phyloP scores from a whole-genome alignment of 2,329 filamentous ascomycete species.

The Biscogniauxia marginata region DNA sequence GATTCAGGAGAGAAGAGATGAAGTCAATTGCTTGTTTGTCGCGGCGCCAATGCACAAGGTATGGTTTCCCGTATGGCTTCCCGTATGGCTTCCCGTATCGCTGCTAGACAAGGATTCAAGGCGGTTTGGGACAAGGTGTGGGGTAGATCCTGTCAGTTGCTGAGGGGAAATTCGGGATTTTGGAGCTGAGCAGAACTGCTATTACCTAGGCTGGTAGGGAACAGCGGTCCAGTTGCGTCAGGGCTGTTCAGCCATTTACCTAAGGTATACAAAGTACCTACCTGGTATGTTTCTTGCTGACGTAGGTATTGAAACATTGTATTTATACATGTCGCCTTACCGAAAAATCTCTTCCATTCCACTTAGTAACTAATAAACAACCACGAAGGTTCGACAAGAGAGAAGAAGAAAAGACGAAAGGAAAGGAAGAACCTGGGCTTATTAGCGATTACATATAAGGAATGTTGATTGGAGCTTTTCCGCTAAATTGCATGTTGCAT shows the following conservation, averaged over 20 bases:
- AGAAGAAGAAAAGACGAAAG: background rate
- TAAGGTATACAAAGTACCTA: no score
- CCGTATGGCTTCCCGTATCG: background rate
- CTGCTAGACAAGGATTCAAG: background rate
- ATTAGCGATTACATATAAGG: background rate
- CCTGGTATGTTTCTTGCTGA: no score
- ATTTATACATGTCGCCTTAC: no score
- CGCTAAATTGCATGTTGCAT: background rate
- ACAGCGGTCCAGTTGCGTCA: no score
- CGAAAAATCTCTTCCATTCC: no score
- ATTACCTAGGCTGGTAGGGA: background rate
- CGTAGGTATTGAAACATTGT: no score
- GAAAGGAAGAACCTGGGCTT: background rate
- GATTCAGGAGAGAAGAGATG: background rate
- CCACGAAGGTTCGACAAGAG: background rate
- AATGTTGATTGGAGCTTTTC: background rate
- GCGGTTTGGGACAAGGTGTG: background rate
- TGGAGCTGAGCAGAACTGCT: background rate
- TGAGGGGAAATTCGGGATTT: background rate
- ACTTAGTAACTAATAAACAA: background rate
- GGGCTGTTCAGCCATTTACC: no score
- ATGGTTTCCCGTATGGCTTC: background rate
- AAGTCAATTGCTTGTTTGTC: background rate
- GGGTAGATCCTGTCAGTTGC: background rate
- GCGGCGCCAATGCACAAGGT: background rate